Conservation (phyloP, 2,329 filamentous ascomycete species). For the Didymella keratinophila region DNA sequence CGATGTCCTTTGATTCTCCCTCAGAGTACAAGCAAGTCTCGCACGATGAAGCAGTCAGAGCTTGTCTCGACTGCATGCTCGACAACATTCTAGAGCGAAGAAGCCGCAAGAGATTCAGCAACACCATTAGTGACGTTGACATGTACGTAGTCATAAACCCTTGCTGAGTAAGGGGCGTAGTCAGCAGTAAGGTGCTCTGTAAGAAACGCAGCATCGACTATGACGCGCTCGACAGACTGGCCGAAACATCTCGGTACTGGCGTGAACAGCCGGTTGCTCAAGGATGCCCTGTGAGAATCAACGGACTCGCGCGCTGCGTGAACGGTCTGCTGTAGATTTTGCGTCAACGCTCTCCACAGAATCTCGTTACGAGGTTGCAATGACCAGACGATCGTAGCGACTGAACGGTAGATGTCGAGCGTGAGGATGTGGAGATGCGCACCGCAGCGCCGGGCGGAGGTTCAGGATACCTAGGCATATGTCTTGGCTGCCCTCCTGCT, state of each 20-base stretch:
- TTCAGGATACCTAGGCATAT: slow-evolving; percentile 6
- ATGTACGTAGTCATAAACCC: not conserved
- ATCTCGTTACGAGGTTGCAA: not conserved
- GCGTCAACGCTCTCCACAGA: not conserved
- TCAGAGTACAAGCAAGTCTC: not conserved
- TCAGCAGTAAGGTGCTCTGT: not conserved
- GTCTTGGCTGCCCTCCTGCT: slow-evolving; percentile 6
- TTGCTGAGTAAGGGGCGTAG: not conserved
- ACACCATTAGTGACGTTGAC: not conserved
- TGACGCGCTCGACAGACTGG: not conserved
- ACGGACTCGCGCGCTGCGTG: not conserved
- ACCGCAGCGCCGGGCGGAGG: not conserved
- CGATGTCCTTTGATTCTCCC: no score
- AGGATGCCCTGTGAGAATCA: not conserved
- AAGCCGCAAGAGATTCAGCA: not conserved
- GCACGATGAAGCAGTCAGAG: not conserved
- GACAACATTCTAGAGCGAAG: not conserved
- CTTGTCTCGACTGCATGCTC: not conserved
- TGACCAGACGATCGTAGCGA: not conserved
- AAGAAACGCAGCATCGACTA: not conserved
- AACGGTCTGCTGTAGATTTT: not conserved
- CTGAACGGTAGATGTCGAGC: not conserved
- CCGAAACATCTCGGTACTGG: not conserved
- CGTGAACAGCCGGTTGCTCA: not conserved
- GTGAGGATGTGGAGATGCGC: not conserved